Evolutionary conservation across 139 green algal species (phyloP), one percentile per base, ranked within the genome.

Genomic region (Eudorina sp.): DNA sequence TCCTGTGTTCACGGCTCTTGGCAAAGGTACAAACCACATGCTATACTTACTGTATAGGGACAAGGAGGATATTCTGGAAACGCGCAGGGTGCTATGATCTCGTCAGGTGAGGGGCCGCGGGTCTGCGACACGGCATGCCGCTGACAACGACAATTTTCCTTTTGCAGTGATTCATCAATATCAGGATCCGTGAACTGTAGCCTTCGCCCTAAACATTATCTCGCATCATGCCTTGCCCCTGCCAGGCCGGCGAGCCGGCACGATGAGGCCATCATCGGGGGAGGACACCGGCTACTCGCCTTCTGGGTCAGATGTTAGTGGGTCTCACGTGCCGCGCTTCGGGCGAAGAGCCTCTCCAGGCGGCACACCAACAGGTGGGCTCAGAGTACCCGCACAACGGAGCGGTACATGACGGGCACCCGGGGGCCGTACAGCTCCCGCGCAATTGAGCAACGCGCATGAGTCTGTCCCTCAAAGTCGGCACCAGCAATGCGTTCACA

Each of bases 261-360:
- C 0, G 29, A 27, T 64, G 21, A 43, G 73, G 45, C 31, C 34
- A n/a, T 4, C 13, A 9, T 34, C 73, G 6, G 73, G 73, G 2
- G 73, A 81, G 27, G 73, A 64, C 70, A 55, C 43, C 1, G 73
- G 45, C 46, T 81, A 64, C 45, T 48, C 73, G 2, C 9, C 73
- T 4, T 31, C n/a, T 51, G 29, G 46, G 5, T 55, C 75, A 27
- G 75, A 83, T 34, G 0, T 13, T 23, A 19, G 31, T 11, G 80
- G 60, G 29, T 38, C 75, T 1, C 80, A 86, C 41, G 36, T 45
- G 31, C 58, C 80, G 13, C 60, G 80, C 6, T 86, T 77, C 43
- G 80, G 80, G 21, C 58, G 80, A 4, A 36, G 80, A 9, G 80
- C 80, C 6, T 86, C 80, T 14, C 80, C 80, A 9, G 60, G 41